phyloP scores from a whole-genome alignment of 441 rosid species.

The Gossypium gossypioides region DNA sequence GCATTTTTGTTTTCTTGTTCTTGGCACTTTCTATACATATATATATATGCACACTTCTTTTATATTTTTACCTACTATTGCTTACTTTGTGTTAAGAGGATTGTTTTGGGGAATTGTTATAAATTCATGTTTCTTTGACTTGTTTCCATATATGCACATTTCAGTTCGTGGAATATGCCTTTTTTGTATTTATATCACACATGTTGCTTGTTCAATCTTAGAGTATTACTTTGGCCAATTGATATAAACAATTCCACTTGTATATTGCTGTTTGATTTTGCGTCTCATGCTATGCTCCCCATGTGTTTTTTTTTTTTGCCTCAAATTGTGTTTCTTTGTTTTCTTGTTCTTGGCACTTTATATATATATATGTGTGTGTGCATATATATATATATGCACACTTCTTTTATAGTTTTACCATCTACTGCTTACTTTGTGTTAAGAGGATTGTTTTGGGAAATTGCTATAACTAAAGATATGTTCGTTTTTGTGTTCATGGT shows the following conservation, averaged over 20 bases:
- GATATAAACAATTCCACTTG: not conserved
- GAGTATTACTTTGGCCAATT: not conserved
- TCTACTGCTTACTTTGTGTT: not conserved
- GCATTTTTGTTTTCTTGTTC: not conserved
- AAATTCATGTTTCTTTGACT: not conserved
- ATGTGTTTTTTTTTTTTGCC: too few relatives aligned
- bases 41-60: not conserved
- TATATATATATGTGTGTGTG: not conserved
- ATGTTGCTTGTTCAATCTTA: not conserved
- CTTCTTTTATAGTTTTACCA: not conserved
- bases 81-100: not conserved
- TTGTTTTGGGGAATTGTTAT: not conserved
- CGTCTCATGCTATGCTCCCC: too few relatives aligned
- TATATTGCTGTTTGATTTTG: too few relatives aligned
- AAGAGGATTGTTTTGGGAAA: not conserved
- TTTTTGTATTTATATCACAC: not conserved
- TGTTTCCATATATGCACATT: not conserved
- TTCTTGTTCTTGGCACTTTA: not conserved
- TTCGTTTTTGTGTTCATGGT: not conserved
- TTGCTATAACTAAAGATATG: not conserved
- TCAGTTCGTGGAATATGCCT: not conserved
- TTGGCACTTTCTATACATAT: not conserved
- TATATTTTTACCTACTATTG: not conserved
- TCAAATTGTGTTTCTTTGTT: not conserved
- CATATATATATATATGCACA: not conserved